Base-by-base conservation (phyloP, 768 basidiomycete species). In the Naganishia onofrii region DNA sequence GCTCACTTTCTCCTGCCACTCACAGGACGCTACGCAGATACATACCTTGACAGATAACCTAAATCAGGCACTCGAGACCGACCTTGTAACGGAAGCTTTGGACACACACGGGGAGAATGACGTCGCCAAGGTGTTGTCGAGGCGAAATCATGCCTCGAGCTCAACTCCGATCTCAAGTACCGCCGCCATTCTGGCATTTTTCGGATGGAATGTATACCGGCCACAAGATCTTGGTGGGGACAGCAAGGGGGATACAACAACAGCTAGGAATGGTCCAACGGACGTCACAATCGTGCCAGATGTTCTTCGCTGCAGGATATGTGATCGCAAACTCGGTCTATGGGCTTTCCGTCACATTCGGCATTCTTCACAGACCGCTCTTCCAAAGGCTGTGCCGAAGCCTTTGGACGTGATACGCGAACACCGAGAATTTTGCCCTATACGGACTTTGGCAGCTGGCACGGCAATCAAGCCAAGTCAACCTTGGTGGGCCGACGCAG, bases 371-470 rank as follows among this genome's bases (percentile, higher is more conserved):
- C 21, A 44, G 42, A 36, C 26, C 1, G 42, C 26, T 10, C 23
- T 12, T 19, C 28, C 60, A 26, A 42, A 44, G 7, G n/a, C 60
- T 19, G 21, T 7, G 10, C 29, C 60, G 3, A 63, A 63, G 60
- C 17, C 60, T 21, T 29, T 63, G 60, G 42, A 63, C 21, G 60
- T 63, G 7, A 21, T 63, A 9, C 60, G 38, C 26, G 42, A 63
- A 28, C 60, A 63, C 23, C 36, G 60, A 7, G 60, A 63, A 15
- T 63, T 63, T 63, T 63, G 60, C 60, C 60, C 60, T 19, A 63
- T 63, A 44, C 60, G 60, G 19, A 63, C 60, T 23, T 17, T 63
- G 36, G 60, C 42, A 17, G 60, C 42, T 15, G 42, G 60, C 42
- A 42, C 19, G 3, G 10, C 9, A 44, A 12, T n/a, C 48, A 23